Evolutionary conservation across 148 eudicot genomes (phyloP), one percentile per base, ranked within the genome.

Genomic region (Rhododendron griersonianum): DNA sequence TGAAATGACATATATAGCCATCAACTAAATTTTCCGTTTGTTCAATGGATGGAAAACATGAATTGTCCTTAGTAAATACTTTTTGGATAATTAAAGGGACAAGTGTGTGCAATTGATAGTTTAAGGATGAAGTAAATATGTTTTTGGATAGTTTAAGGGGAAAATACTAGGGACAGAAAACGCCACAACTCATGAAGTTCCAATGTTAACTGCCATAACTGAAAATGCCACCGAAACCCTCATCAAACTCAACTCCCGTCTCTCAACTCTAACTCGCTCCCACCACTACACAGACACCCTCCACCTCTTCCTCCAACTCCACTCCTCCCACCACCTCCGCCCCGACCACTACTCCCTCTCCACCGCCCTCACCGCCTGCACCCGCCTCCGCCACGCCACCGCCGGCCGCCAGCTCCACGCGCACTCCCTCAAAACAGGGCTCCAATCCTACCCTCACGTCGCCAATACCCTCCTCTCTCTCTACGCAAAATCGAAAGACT

Each of bases 301-400:
- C 82, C 80, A 87, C 3, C 87, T 96, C 18, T 94, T 96, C 91
- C 86, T 79, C 48, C 90, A 88, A 75, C 89, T 96, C 48, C 93
- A 92, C 86, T 93, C 96, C 8, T 90, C 92, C 81, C 86, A 79
- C 84, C 48, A 7, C 59, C 83, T 91, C 71, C 91, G 65, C 84
- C 99, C 98, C 16, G 98, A 96, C 80, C 91, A 95, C 28, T 95
- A 93, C 82, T 87, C 98, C 53, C 91, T 96, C 86, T 96, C 98
- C 63, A 78, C 98, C n/a, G 89, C 94, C 80, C 90, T 96, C 39
- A 87, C 95, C 23, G 91, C 98, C 28, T 87, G 87, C 50, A 90
- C 95, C 65, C 85, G 91, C 87, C 65, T 55, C 30, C 30, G 63
- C 67, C 15, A n/a, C n/a, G n/a, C n/a, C n/a, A n/a, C n/a, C n/a